Base-by-base conservation (phyloP, 768 basidiomycete species). In the Naganishia friedmannii region DNA sequence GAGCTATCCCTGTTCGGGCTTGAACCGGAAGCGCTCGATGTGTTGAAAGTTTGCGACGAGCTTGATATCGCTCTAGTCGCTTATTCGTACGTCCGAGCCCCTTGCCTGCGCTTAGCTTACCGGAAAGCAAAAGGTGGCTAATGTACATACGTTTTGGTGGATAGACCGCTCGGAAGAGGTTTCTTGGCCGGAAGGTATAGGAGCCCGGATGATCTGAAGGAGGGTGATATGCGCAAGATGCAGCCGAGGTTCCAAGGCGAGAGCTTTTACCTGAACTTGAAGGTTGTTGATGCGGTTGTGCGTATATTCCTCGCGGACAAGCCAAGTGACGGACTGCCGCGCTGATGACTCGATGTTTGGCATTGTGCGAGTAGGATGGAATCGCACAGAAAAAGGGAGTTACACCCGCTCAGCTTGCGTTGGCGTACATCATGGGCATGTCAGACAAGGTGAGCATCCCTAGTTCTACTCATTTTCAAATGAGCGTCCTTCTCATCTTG, bases 1-100 rank as follows among this genome's bases (percentile, higher is more conserved):
- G 89, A 90, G 77, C 80, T 88, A 51, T 88, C 86, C 74, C 84
- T 86, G 1, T 88, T 86, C 84, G 83, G 85, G 1, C 87, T 86
- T 65, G 86, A 86, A 70, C 81, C 83, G 28, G 83, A 86, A 65
- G 84, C 86, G 19, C 83, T 76, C 56, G 77, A 77, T 7, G 87
- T 88, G 13, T 84, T 89, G 69, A 83, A 83, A 0, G 83, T 86
- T 1, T 85, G 86, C 7, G 77, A 82, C 56, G 86, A 87, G 70
- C 83, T 87, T n/a, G 84, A 84, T 0, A 82, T 88, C 60, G 79
- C 87, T 4, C 84, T 89, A n/a, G 76, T 86, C 15, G 88, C 84
- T 34, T 89, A 89, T 75, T 86, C 86, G n/a, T 73, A 17, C 1
- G 57, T 68, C 67, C n/a, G n/a, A n/a, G n/a, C n/a, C n/a, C n/a